Evolutionary conservation across 179 eudicot species (phyloP).

Genomic region (Camellia oleifera): DNA sequence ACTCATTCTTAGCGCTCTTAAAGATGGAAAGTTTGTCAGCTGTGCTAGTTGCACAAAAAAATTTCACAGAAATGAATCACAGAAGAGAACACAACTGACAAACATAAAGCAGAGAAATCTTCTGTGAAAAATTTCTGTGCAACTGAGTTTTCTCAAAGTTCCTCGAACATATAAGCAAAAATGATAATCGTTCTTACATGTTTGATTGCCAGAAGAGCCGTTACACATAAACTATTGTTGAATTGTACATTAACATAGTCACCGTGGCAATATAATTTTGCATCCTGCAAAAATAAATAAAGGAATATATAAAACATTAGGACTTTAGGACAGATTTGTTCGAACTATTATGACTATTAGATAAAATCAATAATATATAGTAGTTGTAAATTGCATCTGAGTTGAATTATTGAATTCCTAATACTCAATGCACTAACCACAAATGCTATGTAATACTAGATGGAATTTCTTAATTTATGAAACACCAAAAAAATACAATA

Average conservation of each 20-base stretch:
- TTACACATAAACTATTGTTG: slow-evolving; percentile 1
- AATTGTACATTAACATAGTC: slow-evolving; percentile 9
- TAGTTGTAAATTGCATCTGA: no score
- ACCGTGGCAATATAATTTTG: slow-evolving; percentile 10
- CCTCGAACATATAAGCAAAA: not conserved
- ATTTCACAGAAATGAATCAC: no score
- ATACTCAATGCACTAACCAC: no score
- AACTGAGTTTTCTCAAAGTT: not conserved
- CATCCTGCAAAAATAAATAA: not conserved
- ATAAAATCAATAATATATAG: no score
- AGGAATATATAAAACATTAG: not conserved
- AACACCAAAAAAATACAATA: not conserved
- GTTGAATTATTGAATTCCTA: no score
- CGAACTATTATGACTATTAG: no score
- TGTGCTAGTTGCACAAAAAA: no score
- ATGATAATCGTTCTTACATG: not conserved
- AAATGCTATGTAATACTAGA: no score
- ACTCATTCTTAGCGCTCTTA: not conserved
- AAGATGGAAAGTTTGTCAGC: not conserved
- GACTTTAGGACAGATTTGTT: not conserved
- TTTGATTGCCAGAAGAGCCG: slow-evolving; percentile 8
- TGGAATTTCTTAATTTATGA: no score
- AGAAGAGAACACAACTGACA: no score
- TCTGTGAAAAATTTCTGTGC: no score
- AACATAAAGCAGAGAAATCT: no score